Evolutionary conservation across 176 grass and related monocot genomes (phyloP).

Genomic region (Carex cristatella): DNA sequence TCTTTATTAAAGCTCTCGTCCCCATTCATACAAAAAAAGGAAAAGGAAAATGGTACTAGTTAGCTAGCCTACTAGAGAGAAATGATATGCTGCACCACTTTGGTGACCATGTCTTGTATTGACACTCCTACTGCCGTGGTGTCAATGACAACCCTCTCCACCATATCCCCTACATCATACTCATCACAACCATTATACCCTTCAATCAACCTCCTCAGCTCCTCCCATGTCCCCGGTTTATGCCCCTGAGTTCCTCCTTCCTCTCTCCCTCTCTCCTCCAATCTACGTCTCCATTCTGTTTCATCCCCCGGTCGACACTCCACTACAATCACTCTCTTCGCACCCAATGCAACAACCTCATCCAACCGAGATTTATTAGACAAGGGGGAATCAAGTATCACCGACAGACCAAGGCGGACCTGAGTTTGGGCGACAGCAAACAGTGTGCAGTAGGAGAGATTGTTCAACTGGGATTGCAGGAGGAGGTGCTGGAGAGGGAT

Average conservation of each 20-base stretch:
- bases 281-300: slow-evolving; percentile 47
- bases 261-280: slow-evolving; percentile 41
- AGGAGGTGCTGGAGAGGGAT: slow-evolving; percentile 36
- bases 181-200: slow-evolving; percentile 55
- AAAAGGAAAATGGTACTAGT: not conserved
- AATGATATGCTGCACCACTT: slow-evolving; percentile 45
- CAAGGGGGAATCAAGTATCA: slow-evolving; percentile 65
- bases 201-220: slow-evolving; percentile 51
- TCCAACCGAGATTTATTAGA: slow-evolving; percentile 56
- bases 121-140: slow-evolving; percentile 30
- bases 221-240: slow-evolving; percentile 64
- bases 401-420: slow-evolving; percentile 47
- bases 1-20: not conserved
- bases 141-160: slow-evolving; percentile 56
- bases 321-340: slow-evolving; percentile 36
- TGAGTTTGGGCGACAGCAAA: slow-evolving; percentile 50
- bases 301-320: slow-evolving; percentile 51
- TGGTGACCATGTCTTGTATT: slow-evolving; percentile 11
- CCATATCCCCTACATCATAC: slow-evolving; percentile 45
- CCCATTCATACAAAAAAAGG: not conserved
- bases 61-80: slow-evolving; percentile 6
- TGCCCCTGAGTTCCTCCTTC: slow-evolving; percentile 32
- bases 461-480: slow-evolving; percentile 30
- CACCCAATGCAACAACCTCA: slow-evolving; percentile 22
- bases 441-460: slow-evolving; percentile 69